Base-by-base conservation (phyloP, 345 rosid genomes). In the Moringa oleifera region DNA sequence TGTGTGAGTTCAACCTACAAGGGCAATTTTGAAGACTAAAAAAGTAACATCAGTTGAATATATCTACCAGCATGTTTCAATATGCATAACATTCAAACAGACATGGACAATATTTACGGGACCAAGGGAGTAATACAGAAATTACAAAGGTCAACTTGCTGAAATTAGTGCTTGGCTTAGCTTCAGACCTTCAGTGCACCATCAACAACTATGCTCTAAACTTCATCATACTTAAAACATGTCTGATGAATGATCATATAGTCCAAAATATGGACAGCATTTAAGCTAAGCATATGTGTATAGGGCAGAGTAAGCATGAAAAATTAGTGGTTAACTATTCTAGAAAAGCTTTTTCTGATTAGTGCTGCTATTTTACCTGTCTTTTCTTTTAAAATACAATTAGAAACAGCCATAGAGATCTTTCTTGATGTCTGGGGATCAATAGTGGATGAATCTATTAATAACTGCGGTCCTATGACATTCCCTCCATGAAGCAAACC, bases 381-480 rank as follows among this genome's bases (percentile, higher is more conserved):
- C 64, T 73, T 77, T 57, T 75, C 85, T 70, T 75, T 82, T 67
- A 90, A 58, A 75, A 31, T 36, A 71, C 83, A 83, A 9, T 74
- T 73, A 64, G 97, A 83, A 64, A 86, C 80, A 45, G 82, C 73
- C 2, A 64, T 73, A 53, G 91, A 78, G 66, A 93, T 62, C 70
- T 79, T 90, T 64, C 96, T 81, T 10, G 98, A 89, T 10, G 86
- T 84, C 58, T 83, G 91, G 58, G 97, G 94, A 83, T 90, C 94
- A 79, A 93, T 81, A 53, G 97, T 93, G 52, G 98, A 93, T 53
- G 96, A 93, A 73, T 93, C 91, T 63, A 93, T 85, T 15, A 93
- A 80, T 73, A 90, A 65, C 71, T 64, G 60, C 0, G 98, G 85
- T 66, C 81, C 76, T 57, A 87, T 71, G 50, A 71, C 59, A 70